phyloP scores from a whole-genome alignment of 192 early-diverging fungal species.

The Funneliformis geosporum region DNA sequence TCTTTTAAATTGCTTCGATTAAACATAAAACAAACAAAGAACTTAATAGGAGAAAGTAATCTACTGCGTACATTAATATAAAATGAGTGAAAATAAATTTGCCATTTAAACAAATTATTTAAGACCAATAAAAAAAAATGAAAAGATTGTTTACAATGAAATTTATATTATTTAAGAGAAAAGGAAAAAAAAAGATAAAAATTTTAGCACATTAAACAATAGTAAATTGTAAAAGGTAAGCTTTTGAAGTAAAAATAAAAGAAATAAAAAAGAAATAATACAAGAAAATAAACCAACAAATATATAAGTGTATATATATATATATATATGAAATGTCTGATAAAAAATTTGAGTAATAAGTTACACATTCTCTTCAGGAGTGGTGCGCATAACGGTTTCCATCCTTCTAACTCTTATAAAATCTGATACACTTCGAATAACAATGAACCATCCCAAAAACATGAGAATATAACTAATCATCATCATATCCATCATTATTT shows the following conservation, averaged over 20 bases:
- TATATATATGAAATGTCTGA: neutral
- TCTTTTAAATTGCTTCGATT: too few species aligned
- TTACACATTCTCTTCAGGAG: constrained; percentile 32
- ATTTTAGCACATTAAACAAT: neutral
- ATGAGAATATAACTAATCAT: constrained; percentile 70
- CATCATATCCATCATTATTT: neutral
- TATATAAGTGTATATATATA: neutral
- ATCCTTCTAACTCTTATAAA: constrained; percentile 71
- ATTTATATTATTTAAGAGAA: neutral
- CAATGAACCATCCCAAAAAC: constrained; percentile 71
- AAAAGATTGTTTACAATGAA: neutral
- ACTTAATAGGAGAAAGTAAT: too few species aligned
- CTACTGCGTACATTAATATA: too few species aligned
- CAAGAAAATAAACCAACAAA: neutral
- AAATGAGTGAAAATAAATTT: too few species aligned
- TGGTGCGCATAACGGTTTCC: constrained; percentile 61
- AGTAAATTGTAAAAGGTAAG: neutral
- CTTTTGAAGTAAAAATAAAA: constrained; percentile 26
- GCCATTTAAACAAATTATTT: neutral
- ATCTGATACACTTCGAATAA: constrained; percentile 71
- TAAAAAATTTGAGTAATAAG: neutral
- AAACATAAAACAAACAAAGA: too few species aligned
- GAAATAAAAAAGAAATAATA: neutral
- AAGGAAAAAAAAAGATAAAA: neutral
- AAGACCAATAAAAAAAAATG: neutral